Base-by-base conservation (phyloP, 495 filamentous ascomycete species). In the Patellaria atrata region DNA sequence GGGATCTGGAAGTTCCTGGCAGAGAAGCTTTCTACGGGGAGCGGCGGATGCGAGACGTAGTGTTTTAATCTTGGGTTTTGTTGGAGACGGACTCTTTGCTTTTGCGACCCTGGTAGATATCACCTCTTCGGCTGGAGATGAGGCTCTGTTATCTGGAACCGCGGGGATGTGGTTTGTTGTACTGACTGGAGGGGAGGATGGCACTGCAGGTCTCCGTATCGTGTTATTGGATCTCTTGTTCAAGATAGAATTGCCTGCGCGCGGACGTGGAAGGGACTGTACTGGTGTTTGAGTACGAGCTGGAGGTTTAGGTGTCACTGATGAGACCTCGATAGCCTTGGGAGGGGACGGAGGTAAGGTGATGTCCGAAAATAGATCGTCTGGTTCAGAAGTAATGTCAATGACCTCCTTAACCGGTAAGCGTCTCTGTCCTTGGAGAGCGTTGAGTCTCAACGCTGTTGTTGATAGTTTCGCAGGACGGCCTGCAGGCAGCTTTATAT, bases 361-460 rank as follows among this genome's bases (percentile, higher is more conserved):
- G 14, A 40, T 27, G 14, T 51, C 47, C 0, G 50, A 48, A 7
- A 37, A 40, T 3, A 35, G 15, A 17, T 43, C 19, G 23, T 47
- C 46, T 13, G 33, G 26, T 11, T 57, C 52, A 12, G 53, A 50
- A 16, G 35, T 30, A 5, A 51, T 33, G 26, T 43, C 50, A 23
- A 58, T 41, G 25, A 47, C 39, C 13, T 44, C 37, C 35, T 22
- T 10, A 24, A 24, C 14, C 13, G 2, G 13, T 17, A 1, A 30
- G 31, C 29, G 25, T 31, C 17, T 27, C 7, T 24, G 40, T 33
- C 17, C 19, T 31, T 18, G 10, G 30, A 4, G 35, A 30, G 27
- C 20, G 9, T 16, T 7, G 17, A 9, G 23, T 15, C 16, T 35
- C 26, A 38, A 13, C 17, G 47, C 44, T 14, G 39, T 43, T 3